Evolutionary conservation across 2,329 filamentous ascomycete genomes (phyloP).

Genomic region (Pseudocercospora fijiensis): DNA sequence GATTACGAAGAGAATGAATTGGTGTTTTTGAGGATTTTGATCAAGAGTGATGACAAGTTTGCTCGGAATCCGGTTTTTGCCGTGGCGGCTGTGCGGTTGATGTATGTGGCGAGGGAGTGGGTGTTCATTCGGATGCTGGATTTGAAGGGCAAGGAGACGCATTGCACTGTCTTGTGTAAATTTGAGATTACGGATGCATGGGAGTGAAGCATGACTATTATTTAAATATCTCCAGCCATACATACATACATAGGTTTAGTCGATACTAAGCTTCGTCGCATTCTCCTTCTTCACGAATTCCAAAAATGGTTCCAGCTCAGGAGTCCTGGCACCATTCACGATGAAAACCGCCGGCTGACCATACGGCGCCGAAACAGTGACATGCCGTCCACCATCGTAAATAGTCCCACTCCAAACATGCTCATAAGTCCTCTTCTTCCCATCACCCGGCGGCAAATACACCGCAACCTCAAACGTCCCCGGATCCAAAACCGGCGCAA

Average conservation of each 20-base stretch:
- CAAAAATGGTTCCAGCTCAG: constrained; percentile 30
- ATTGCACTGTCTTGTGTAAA: constrained; percentile 60
- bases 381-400: constrained; percentile 30
- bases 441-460: constrained; percentile 28
- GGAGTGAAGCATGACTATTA: neutral
- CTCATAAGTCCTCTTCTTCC: constrained; percentile 27
- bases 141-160: constrained; percentile 63
- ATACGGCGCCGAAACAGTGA: constrained; percentile 31
- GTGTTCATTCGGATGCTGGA: constrained; percentile 65
- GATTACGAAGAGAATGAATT: constrained; percentile 67
- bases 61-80: constrained; percentile 62
- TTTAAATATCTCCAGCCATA: neutral
- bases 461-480: constrained; percentile 27
- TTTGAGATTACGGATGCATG: constrained; percentile 56
- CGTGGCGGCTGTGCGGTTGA: constrained; percentile 59
- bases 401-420: constrained; percentile 31
- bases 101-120: constrained; percentile 60
- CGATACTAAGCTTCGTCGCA: constrained; percentile 20
- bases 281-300: constrained; percentile 35
- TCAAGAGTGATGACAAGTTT: constrained; percentile 67
- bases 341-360: constrained; percentile 35
- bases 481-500: constrained; percentile 35
- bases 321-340: constrained; percentile 26
- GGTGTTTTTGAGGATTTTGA: constrained; percentile 61
- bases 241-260: neutral